Percentiles rank a stretch among this genome's conserved stretches.
These are phyloP conservation scores for Inga leiocalycina DNA, from an alignment of 306 rosid genomes.

Conservation along the genomic window DNA sequence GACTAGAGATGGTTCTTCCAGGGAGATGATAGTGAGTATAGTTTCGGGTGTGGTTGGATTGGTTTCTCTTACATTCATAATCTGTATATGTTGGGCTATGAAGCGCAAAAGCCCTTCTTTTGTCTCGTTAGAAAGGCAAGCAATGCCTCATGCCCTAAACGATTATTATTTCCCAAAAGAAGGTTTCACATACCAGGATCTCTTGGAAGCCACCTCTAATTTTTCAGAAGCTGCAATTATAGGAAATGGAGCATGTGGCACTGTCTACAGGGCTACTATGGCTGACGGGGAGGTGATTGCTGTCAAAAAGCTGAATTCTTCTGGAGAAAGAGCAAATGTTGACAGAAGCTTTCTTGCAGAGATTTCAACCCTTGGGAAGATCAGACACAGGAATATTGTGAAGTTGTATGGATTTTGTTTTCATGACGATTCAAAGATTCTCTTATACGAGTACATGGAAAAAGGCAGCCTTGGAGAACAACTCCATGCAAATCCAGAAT, in stretches of 20 bases:
- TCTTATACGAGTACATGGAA: constrained; percentile 84
- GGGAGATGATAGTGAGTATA: constrained; percentile 61
- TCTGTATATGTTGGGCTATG: constrained; percentile 53
- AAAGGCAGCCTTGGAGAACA: constrained; percentile 87
- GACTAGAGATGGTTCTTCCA: constrained; percentile 48
- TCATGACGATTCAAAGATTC: constrained; percentile 80
- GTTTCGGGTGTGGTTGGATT: constrained; percentile 55
- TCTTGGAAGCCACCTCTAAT: constrained; percentile 74
- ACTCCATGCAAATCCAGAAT: constrained; percentile 61
- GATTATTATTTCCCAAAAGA: constrained; percentile 79
- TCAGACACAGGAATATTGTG: constrained; percentile 88
- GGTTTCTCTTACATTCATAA: constrained; percentile 57
- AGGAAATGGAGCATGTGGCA: constrained; percentile 92
- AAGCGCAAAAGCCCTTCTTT: constrained; percentile 48
- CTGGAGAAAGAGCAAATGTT: constrained; percentile 63
- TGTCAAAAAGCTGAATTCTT: constrained; percentile 77
- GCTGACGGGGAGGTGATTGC: constrained; percentile 67
- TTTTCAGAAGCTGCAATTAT: constrained; percentile 64
- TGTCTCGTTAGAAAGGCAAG: constrained; percentile 52
- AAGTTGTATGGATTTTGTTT: constrained; percentile 83
- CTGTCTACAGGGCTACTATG: constrained; percentile 84
- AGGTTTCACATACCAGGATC: constrained; percentile 82
- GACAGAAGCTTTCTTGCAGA: constrained; percentile 84
- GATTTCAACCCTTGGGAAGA: constrained; percentile 84
- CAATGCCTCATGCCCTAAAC: constrained; percentile 52